A percentile compares a stretch with the other conserved stretches of the same genome.
Evolutionary conservation across 2,329 filamentous ascomycete species (phyloP).

Genomic region (Raffaelea ambrosiae): DNA sequence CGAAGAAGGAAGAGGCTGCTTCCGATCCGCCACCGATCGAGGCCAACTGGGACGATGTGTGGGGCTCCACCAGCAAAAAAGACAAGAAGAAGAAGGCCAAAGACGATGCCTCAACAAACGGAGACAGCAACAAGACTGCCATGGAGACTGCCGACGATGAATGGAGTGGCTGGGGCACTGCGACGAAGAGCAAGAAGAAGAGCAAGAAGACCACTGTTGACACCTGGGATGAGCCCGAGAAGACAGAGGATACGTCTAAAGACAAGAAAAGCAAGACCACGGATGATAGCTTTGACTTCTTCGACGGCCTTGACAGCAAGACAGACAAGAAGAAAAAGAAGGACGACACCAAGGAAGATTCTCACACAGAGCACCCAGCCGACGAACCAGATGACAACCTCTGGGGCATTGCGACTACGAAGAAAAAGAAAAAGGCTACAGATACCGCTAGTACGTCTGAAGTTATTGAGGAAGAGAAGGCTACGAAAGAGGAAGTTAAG

Average conservation of each 20-base stretch:
- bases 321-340: slow-evolving; percentile 19
- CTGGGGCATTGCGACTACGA: slow-evolving; percentile 22
- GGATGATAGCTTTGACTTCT: slow-evolving; percentile 16
- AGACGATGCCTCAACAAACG: slow-evolving; percentile 9
- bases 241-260: slow-evolving; percentile 11
- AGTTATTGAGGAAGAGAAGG: slow-evolving; percentile 33
- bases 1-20: not conserved
- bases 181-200: slow-evolving; percentile 9
- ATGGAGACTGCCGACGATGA: slow-evolving; percentile 9
- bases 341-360: slow-evolving; percentile 14
- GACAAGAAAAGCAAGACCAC: slow-evolving; percentile 20
- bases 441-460: not conserved
- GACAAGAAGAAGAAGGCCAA: slow-evolving; percentile 9
- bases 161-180: slow-evolving; percentile 9
- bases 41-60: not conserved
- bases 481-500: slow-evolving; percentile 33
- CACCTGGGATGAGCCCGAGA: slow-evolving; percentile 9
- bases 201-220: slow-evolving; percentile 1
- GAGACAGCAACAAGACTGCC: slow-evolving; percentile 5
- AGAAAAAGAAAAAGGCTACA: slow-evolving; percentile 19
- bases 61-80: not conserved
- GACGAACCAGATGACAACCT: slow-evolving; percentile 20
- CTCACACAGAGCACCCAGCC: too few species aligned
- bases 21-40: not conserved
- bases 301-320: slow-evolving; percentile 16